Base-by-base conservation (phyloP, 1,139 yeast species). In the Taphrina pruni region DNA sequence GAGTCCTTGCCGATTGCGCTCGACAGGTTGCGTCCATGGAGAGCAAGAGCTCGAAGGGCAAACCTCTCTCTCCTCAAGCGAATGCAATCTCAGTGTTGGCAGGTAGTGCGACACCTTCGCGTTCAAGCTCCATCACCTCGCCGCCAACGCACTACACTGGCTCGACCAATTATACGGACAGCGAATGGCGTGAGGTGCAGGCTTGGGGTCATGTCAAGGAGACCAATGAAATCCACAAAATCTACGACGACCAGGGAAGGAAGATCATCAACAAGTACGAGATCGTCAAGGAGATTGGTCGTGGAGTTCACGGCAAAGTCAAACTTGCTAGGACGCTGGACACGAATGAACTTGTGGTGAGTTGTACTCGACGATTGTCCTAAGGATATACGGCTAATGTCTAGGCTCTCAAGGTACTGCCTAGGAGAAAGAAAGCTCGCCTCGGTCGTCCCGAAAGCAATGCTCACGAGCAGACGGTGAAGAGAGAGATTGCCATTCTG, bases 251-350 rank as follows among this genome's bases (percentile, higher is more conserved):
- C 0, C 88, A 90, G 2, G 88, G 89, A 71, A 85, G 96, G 65
- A 90, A 93, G 77, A 87, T 89, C 39, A 83, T 95, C 72, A 95
- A 95, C 79, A 88, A 96, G 0, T 95, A 94, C 77, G 99, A 94
- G 78, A 90, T 95, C 52, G 80, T 93, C 51, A 82, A 84, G 57
- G 98, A 94, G 78, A 83, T 95, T 50, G 99, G 99, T 3, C 84
- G 90, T 64, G 99, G 99, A 12, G 97, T 94, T 78, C 99, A 94
- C 78, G 99, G 99, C 20, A 93, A 92, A 78, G 99, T 95, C 57
- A 95, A 94, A 78, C 82, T 95, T 35, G 99, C 97, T 0, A 84
- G 85, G 71, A 95, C 65, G 11, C 20, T 64, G 38, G 67, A 64
- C 21, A 54, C 67, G 17, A 64, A 64, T 45, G 67, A 64, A 39